Conservation (phyloP, 768 basidiomycete genomes). For the Chalciporus chontae region DNA sequence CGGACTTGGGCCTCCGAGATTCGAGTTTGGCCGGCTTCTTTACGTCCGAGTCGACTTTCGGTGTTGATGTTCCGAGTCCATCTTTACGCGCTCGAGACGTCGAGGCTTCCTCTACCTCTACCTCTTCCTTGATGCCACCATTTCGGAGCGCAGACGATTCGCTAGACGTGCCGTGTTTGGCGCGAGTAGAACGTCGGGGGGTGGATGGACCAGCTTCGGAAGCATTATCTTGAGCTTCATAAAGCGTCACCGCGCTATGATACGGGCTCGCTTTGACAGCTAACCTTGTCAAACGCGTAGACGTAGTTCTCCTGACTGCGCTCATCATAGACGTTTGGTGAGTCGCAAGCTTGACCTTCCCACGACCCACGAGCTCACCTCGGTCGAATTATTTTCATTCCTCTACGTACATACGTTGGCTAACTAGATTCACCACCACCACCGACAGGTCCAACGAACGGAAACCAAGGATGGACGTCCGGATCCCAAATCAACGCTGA, state of each 20-base stretch:
- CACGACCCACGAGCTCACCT: too few relatives aligned
- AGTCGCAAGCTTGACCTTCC: too few relatives aligned
- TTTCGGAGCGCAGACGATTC: not conserved
- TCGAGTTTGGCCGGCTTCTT: not conserved
- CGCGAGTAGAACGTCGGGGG: constrained; percentile 23
- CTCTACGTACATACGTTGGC: too few relatives aligned
- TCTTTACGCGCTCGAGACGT: not conserved
- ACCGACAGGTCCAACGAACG: constrained; percentile 26
- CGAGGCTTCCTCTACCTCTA: not conserved
- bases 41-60: not conserved
- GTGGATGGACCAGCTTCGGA: constrained; percentile 16
- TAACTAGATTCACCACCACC: not conserved
- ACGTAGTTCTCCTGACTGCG: constrained; percentile 22
- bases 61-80: not conserved
- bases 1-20: too few relatives aligned
- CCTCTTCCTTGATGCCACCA: not conserved
- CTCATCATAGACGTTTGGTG: constrained; percentile 12
- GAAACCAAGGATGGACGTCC: constrained; percentile 51
- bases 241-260: constrained; percentile 41
- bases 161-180: constrained; percentile 24
- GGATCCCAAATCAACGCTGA: constrained; percentile 46
- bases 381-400: too few relatives aligned
- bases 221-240: constrained; percentile 26
- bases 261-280: constrained; percentile 42
- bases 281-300: constrained; percentile 33